Evolutionary conservation across 73 alveolate species (phyloP).

Genomic region (Paramecium tetraurelia): DNA sequence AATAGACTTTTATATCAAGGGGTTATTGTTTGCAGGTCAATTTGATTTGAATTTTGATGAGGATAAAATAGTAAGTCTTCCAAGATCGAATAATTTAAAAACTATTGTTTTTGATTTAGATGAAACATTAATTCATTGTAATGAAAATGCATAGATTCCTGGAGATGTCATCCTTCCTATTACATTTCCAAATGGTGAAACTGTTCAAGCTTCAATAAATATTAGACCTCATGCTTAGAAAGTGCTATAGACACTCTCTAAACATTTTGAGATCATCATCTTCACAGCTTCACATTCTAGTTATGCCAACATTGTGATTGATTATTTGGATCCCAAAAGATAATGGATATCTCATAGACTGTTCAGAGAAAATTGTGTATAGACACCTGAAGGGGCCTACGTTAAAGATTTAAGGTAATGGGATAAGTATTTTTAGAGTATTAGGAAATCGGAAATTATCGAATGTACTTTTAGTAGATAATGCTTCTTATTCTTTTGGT

Average conservation of each 20-base stretch:
- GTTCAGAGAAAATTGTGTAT: slow-evolving; percentile 88
- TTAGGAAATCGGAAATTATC: slow-evolving; percentile 79
- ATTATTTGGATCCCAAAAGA: slow-evolving; percentile 89
- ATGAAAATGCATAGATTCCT: slow-evolving; percentile 35
- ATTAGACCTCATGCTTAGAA: slow-evolving; percentile 89
- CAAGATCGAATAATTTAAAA: slow-evolving; percentile 24
- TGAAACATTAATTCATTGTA: slow-evolving; percentile 63
- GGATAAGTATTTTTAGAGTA: slow-evolving; percentile 64
- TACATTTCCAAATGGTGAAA: slow-evolving; percentile 62
- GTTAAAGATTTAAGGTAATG: slow-evolving; percentile 86
- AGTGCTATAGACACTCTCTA: slow-evolving; percentile 75
- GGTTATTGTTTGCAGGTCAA: slow-evolving; percentile 36
- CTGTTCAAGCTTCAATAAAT: slow-evolving; percentile 83
- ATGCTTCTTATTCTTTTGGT: slow-evolving; percentile 90
- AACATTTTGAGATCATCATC: slow-evolving; percentile 82
- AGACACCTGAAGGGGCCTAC: slow-evolving; percentile 87
- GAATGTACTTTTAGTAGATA: slow-evolving; percentile 90
- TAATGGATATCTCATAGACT: slow-evolving; percentile 83
- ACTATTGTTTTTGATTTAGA: slow-evolving; percentile 61
- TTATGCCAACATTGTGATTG: slow-evolving; percentile 94
- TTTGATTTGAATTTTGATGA: slow-evolving; percentile 11
- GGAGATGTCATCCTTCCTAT: slow-evolving; percentile 61
- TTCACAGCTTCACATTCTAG: slow-evolving; percentile 94
- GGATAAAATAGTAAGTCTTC: slow-evolving; percentile 42
- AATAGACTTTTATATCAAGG: neutral